Evolutionary conservation across 768 basidiomycete genomes (phyloP).

Genomic region (Hypholoma sublateritium): DNA sequence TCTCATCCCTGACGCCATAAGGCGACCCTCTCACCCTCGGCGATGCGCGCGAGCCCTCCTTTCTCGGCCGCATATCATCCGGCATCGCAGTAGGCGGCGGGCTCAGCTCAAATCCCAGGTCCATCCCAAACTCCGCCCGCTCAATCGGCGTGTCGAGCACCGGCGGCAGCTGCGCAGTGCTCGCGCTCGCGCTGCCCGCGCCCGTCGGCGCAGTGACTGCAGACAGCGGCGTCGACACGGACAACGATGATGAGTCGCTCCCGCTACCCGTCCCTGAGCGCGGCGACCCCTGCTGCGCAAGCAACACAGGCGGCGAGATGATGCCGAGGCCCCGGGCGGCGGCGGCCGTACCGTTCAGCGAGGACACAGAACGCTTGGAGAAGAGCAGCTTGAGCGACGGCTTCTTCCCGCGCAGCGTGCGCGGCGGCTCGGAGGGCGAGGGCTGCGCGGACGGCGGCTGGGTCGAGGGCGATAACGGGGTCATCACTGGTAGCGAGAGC

Average conservation of each 20-base stretch:
- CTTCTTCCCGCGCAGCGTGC: slow-evolving; percentile 50
- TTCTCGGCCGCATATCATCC: not conserved
- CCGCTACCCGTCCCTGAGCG: slow-evolving; percentile 28
- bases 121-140: slow-evolving; percentile 45
- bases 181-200: slow-evolving; percentile 17
- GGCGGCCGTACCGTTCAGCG: slow-evolving; percentile 27
- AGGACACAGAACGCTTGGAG: slow-evolving; percentile 59
- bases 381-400: slow-evolving; percentile 72
- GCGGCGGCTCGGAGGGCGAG: slow-evolving; percentile 24
- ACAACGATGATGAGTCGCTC: slow-evolving; percentile 47
- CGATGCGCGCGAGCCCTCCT: not conserved
- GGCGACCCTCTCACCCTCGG: not conserved
- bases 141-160: slow-evolving; percentile 64
- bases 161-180: slow-evolving; percentile 42
- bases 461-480: slow-evolving; percentile 14
- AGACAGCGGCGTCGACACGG: slow-evolving; percentile 50
- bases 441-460: slow-evolving; percentile 11
- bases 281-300: not conserved
- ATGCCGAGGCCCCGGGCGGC: slow-evolving; percentile 20
- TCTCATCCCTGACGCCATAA: not conserved
- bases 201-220: slow-evolving; percentile 59
- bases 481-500: slow-evolving; percentile 38
- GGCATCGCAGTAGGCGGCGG: slow-evolving; percentile 24
- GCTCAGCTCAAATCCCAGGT: slow-evolving; percentile 34
- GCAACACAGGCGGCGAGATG: slow-evolving; percentile 19